These are phyloP conservation scores for Craterostigma plantagineum DNA, from an alignment of 257 asterid species.

Conservation along the genomic window DNA sequence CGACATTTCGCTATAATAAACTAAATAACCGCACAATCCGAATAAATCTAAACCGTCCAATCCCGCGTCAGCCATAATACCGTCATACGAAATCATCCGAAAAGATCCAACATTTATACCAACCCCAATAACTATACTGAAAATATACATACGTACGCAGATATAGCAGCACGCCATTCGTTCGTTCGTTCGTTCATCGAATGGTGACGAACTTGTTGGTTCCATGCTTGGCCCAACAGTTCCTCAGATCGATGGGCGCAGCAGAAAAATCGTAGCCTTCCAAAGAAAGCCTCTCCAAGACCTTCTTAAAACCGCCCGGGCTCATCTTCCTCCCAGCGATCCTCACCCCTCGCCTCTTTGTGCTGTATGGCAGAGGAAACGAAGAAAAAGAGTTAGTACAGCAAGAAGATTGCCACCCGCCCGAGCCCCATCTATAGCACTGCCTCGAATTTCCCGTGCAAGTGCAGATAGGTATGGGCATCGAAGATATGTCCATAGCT, in stretches of 20 bases:
- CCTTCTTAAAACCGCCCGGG: conserved; percentile 93
- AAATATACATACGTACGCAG: too few relatives aligned
- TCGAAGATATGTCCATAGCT: conserved; percentile 73
- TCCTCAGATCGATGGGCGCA: conserved; percentile 77
- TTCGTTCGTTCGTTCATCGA: too few relatives aligned
- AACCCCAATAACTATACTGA: too few relatives aligned
- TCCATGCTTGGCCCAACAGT: conserved; percentile 97
- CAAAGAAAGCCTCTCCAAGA: conserved; percentile 61
- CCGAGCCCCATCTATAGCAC: conserved; percentile 95
- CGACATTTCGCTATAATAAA: too few relatives aligned
- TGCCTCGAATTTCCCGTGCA: conserved; percentile 87
- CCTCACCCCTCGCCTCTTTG: conserved; percentile 85
- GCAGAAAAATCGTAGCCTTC: conserved; percentile 62
- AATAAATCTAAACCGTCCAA: too few relatives aligned
- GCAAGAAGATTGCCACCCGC: conserved; percentile 99
- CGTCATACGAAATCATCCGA: too few relatives aligned
- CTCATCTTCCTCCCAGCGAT: conserved; percentile 97
- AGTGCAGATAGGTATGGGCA: conserved; percentile 86
- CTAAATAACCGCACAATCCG: too few relatives aligned
- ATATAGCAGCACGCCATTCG: neutral
- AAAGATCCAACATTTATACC: too few relatives aligned
- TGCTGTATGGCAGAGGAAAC: conserved; percentile 93
- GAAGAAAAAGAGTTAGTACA: conserved; percentile 78
- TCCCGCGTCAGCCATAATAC: too few relatives aligned
- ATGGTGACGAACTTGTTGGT: conserved; percentile 92